Evolutionary conservation across 2,329 filamentous ascomycete species (phyloP), one percentile per base, ranked within the genome.

Genomic region (Nannizzia gypsea): DNA sequence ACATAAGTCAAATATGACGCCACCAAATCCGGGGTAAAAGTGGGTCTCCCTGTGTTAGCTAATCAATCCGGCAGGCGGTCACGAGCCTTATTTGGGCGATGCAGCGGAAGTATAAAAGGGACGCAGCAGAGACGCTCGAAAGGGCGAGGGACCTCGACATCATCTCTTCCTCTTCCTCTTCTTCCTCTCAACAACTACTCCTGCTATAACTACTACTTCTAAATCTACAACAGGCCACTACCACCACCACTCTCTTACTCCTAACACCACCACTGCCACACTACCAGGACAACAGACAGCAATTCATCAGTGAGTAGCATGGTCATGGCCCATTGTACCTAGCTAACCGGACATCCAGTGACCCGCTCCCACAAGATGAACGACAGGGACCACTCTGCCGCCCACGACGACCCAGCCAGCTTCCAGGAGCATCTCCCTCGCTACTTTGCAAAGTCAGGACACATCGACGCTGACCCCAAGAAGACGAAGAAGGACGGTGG

Each of bases 401-500:
- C 89, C 66, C 86, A 87, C 66, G 88, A 93, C 68, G 88, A 87
- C 72, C 8, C 83, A 61, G 85, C 83, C 63, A 74, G 80, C 57
- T 79, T 83, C 59, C 81, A 87, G 65, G 87, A 93, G 66, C 82
- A 87, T 68, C 78, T 95, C 28, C 92, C 93, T 70, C 89, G 90
- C 71, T 97, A 88, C 83, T 97, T 97, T 74, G 90, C 84, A 75
- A 96, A 96, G 79, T 78, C 83, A 62, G 92, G 92, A 66, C 86
- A 87, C 71, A 79, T 84, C 68, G 90, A 90, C 70, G 80, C 81
- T 67, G 89, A 95, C 71, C 92, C 93, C 63, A 90, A 89, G 75
- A 93, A 95, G 81, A 86, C 88, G 72, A 99, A 99, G 85, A 99
- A 99, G 80, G 89, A 95, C 70, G 92, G 92, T 64, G 87, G 83